Base-by-base conservation (phyloP, 106 monocot species). In the Dioscorea alata region DNA sequence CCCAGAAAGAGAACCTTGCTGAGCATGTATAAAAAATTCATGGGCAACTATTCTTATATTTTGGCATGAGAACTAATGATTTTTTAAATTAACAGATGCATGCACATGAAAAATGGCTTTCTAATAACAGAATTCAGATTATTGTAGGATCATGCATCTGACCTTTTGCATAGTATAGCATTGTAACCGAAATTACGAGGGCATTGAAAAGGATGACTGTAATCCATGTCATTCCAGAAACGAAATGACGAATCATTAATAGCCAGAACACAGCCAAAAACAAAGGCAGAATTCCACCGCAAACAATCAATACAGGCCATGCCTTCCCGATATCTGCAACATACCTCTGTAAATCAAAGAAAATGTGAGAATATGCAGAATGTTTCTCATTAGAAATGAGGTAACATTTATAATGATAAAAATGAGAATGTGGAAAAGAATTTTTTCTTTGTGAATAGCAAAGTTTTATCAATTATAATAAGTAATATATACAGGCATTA, bases 91-190 rank as follows among this genome's bases (percentile, higher is more conserved):
- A 42, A 10, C 10, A 42, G 42, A 42, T 42, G 42, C 42, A 42
- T 42, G 4, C 42, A 42, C 42, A 42, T 42, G 10, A 42, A 42
- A 42, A 10, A 8, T 42, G 42, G 6, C 42, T 42, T 54, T 54
- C 54, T 19, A 31, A 48, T 21, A 35, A 66, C 13, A 52, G 33
- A 76, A 31, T 59, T 31, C 10, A 53, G 16, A 51, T n/a, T 35
- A 60, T 49, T 18, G 23, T 19, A 53, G 57, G 20, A 69, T 9
- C 1, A 31, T 16, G 17, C 5, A 35, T 57, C 81, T 77, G 19
- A 99, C 99, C 99, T 93, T 99, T 99, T 61, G 81, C 68, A 66
- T 99, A 99, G 70, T 79, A 93, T 23, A 99, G 74, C 93, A 99
- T 93, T 9, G 99, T 99, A 21, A 93, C 93, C 50, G 90, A 85